Conservation (phyloP, 2,329 filamentous ascomycete species). For the Purpureocillium lavendulum region DNA sequence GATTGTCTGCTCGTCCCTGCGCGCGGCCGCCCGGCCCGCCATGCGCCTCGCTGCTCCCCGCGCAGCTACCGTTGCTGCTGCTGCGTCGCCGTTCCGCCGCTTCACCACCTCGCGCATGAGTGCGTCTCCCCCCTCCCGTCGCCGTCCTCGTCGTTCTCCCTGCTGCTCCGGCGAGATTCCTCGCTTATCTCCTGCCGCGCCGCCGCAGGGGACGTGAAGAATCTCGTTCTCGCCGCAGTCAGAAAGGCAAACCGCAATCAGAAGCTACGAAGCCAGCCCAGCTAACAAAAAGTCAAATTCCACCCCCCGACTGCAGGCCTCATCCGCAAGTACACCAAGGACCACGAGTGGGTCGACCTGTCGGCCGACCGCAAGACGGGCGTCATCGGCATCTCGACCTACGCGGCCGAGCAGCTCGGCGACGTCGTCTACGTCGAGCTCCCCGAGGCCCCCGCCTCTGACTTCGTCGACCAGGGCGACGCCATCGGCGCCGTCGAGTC, state of each 20-base stretch:
- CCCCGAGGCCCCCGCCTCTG: slow-evolving; percentile 51
- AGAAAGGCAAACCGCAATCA: too few relatives aligned
- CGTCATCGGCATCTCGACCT: slow-evolving; percentile 77
- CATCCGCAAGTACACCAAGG: slow-evolving; percentile 84
- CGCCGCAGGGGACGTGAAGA: too few relatives aligned
- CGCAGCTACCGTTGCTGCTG: slow-evolving; percentile 28
- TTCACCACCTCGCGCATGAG: slow-evolving; percentile 31
- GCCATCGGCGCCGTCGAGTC: slow-evolving; percentile 92
- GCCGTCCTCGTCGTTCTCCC: neutral
- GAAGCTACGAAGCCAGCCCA: too few relatives aligned
- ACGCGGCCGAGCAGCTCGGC: slow-evolving; percentile 85
- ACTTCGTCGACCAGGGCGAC: slow-evolving; percentile 67
- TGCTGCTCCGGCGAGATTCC: too few relatives aligned
- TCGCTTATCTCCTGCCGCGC: too few relatives aligned
- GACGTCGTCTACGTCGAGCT: slow-evolving; percentile 98
- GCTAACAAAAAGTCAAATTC: too few relatives aligned
- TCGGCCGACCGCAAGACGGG: slow-evolving; percentile 74
- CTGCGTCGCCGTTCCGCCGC: slow-evolving; percentile 30
- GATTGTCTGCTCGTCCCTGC: slow-evolving; percentile 45
- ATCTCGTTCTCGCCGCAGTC: too few relatives aligned
- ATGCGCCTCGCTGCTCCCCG: slow-evolving; percentile 22
- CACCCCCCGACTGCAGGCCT: slow-evolving; percentile 32
- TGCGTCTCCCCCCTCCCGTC: slow-evolving; percentile 16
- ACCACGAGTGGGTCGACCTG: slow-evolving; percentile 97
- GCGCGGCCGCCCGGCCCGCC: slow-evolving; percentile 36